Evolutionary conservation across 176 grass and related monocot species (phyloP).

Genomic region (Musa troglodytarum): DNA sequence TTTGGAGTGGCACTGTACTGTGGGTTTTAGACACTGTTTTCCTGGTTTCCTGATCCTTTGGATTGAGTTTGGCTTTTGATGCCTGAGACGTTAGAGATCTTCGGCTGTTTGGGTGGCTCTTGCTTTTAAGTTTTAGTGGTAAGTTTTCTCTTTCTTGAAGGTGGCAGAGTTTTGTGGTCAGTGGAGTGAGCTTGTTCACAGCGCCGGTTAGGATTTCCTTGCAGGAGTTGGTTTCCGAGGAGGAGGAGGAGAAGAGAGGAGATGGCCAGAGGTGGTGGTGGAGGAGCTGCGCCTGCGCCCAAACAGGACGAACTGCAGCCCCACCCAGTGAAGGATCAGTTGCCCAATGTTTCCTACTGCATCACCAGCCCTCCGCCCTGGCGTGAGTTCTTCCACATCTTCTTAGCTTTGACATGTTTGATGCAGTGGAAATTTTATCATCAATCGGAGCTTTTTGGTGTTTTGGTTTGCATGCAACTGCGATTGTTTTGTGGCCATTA

Average conservation of each 20-base stretch:
- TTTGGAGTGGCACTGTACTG: too few species aligned
- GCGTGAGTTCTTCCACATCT: constrained; percentile 38
- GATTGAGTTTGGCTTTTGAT: not conserved
- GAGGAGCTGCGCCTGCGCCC: constrained; percentile 46
- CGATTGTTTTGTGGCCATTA: too few species aligned
- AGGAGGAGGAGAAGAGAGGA: constrained; percentile 1
- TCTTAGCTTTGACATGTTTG: not conserved
- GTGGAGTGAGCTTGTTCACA: not conserved
- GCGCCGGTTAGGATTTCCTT: not conserved
- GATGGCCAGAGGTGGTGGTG: constrained; percentile 58
- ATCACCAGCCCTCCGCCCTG: constrained; percentile 96
- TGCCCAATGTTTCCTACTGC: constrained; percentile 78
- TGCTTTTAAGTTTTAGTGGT: not conserved
- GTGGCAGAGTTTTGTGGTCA: not conserved
- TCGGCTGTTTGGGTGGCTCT: not conserved
- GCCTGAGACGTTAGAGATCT: not conserved
- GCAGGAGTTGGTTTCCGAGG: not conserved
- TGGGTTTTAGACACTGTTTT: not conserved
- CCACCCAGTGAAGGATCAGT: constrained; percentile 91
- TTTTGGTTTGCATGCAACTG: not conserved
- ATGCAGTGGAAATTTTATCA: too few species aligned
- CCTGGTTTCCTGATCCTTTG: not conserved
- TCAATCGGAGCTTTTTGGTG: not conserved
- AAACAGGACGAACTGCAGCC: constrained; percentile 91
- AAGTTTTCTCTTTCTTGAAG: not conserved